Base-by-base conservation (phyloP, 2,329 filamentous ascomycete genomes). In the Ophiosphaerella narmari region DNA sequence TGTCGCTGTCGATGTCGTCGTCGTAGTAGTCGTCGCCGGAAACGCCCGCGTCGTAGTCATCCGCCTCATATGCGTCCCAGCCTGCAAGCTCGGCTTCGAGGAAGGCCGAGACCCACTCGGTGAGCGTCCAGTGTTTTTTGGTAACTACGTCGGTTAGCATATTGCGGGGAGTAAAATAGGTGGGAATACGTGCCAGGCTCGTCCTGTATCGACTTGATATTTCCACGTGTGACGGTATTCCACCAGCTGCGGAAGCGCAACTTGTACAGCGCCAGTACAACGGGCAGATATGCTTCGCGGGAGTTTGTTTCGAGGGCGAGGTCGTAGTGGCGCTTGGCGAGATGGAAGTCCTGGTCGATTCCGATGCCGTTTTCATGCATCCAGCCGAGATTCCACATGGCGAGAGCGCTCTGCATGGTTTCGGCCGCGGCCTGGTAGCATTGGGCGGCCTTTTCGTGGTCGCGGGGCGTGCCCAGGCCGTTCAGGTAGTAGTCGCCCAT, bases 361-460 rank as follows among this genome's bases (percentile, higher is more conserved):
- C 92, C 91, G 42, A 97, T 81, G 7, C 94, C 94, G 66, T 97
- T 97, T 75, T 99, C 94, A 67, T 99, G 91, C 93, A 99, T 97
- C 94, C 94, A 99, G 5, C 94, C 95, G 12, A 99, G 80, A 65
- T 99, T 97, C 84, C 91, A 99, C 49, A 97, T 85, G 12, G 95
- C 94, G 74, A 99, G 95, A 2, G 93, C 94, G 62, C 91, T 96
- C 67, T 91, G 88, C 61, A 93, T 86, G 52, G 89, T 91, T 68
- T 99, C 94, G 0, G 92, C 92, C 1, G 94, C 94, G 4, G 90
- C 89, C 45, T 89, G 88, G 66, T 99, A 99, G 77, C 94, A 99
- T 38, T 89, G 86, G 0, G 92, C 91, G 5, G 95, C 95, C 73
- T 96, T 96, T 62, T 92, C 87, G 14, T 89, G 77, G 59, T 95